Conservation (phyloP, 495 filamentous ascomycete species). For the Penicillium parvum region DNA sequence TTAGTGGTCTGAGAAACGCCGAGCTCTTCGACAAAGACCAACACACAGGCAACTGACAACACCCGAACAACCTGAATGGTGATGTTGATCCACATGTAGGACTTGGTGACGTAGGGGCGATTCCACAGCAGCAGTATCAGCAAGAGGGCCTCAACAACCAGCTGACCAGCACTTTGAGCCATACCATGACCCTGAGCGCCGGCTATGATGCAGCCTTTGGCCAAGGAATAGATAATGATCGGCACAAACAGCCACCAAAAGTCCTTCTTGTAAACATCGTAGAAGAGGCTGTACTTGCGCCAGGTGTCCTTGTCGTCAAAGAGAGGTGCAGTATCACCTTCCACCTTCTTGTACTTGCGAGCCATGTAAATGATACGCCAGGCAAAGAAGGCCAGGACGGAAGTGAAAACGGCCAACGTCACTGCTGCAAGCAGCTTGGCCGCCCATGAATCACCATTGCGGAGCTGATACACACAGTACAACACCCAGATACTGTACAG, state of each 20-base stretch:
- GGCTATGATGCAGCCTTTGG: constrained; percentile 82
- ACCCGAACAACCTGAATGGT: constrained; percentile 93
- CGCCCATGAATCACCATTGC: constrained; percentile 90
- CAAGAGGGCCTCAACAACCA: constrained; percentile 74
- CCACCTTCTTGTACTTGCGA: constrained; percentile 61
- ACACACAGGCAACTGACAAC: constrained; percentile 79
- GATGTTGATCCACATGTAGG: constrained; percentile 90
- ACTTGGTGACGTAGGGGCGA: constrained; percentile 78
- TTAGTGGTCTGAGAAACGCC: constrained; percentile 91
- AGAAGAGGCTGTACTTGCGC: constrained; percentile 95
- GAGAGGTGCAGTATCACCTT: constrained; percentile 69
- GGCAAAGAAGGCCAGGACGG: constrained; percentile 70
- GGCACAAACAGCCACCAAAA: constrained; percentile 98
- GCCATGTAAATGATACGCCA: constrained; percentile 78
- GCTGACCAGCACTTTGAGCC: constrained; percentile 69
- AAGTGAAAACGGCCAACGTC: constrained; percentile 77
- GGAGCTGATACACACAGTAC: constrained; percentile 95
- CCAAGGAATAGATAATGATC: constrained; percentile 86
- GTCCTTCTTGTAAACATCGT: constrained; percentile 86
- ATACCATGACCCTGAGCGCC: constrained; percentile 84
- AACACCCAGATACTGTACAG: constrained; percentile 94
- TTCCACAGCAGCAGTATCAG: constrained; percentile 72
- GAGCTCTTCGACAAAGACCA: constrained; percentile 92
- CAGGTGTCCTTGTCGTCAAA: constrained; percentile 89
- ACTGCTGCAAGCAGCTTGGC: constrained; percentile 80